Evolutionary conservation across 2,329 filamentous ascomycete genomes (phyloP), one percentile per base, ranked within the genome.

Genomic region (Botrytis medusae): DNA sequence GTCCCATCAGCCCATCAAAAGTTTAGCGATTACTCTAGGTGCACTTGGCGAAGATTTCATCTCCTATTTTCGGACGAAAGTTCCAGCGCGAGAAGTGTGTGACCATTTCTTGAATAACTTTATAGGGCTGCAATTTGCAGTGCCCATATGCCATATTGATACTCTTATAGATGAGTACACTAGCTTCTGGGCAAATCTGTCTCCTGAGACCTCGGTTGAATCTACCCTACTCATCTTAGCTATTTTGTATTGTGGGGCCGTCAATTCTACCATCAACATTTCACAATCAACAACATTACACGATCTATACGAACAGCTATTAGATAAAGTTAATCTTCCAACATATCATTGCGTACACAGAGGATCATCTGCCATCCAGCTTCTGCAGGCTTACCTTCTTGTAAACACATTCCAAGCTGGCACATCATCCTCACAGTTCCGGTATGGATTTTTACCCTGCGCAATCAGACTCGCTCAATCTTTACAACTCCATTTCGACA

Each of bases 91-190:
- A 29, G 61, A 63, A 63, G 61, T 63, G 42, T 63, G 37, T 40
- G 61, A 63, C 25, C 61, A 63, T 63, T 63, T 63, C n/a, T 63
- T 63, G 37, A 37, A 63, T 37, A 63, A 42, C 40, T 63, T 63
- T n/a, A 40, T 63, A 9, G 25, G 14, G 6, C 40, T 63, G 44
- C 61, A 63, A 29, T 42, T 25, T 44, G 6, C 25, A 63, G 61
- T 63, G 25, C 61, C 61, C 9, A 62, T 62, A 40, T 62, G 60
- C 34, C 22, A 62, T 40, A 40, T 62, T 29, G 61, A 63, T 44
- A 63, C 37, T 44, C 37, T 63, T 18, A 29, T 29, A n/a, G 16
- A 63, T 63, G 61, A 42, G 37, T 63, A 42, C 25, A 44, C 25
- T 25, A 42, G 5, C 14, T 44, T 42, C 61, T 44, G 61, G 61